phyloP scores from a whole-genome alignment of 1,284 basidiomycete genomes.

The Trichosporon ovoides region DNA sequence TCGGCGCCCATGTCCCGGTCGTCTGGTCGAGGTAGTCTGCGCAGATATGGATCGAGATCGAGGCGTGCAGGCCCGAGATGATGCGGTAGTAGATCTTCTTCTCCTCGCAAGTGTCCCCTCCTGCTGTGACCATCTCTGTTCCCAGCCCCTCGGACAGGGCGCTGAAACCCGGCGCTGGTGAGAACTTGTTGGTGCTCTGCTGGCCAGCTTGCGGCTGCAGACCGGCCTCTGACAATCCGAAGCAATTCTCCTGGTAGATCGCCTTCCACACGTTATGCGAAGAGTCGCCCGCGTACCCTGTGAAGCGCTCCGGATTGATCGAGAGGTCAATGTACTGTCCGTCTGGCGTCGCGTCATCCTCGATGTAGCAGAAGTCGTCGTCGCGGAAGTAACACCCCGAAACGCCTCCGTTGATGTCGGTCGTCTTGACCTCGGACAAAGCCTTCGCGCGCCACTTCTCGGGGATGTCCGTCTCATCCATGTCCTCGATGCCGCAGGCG shows the following conservation, averaged over 20 bases:
- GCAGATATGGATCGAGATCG: constrained; percentile 96
- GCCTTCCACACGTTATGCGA: constrained; percentile 86
- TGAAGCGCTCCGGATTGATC: constrained; percentile 91
- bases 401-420: constrained; percentile 47
- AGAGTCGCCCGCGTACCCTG: constrained; percentile 84
- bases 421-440: constrained; percentile 60
- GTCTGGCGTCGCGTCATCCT: constrained; percentile 71
- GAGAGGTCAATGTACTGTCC: constrained; percentile 91
- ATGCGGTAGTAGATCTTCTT: constrained; percentile 96
- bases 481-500: constrained; percentile 85
- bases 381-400: constrained; percentile 85
- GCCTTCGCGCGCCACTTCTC: constrained; percentile 79
- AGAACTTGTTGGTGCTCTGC: background rate
- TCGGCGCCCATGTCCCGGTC: constrained; percentile 93
- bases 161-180: constrained; percentile 14
- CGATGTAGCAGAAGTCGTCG: constrained; percentile 89
- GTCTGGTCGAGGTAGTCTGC: constrained; percentile 82
- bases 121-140: constrained; percentile 45
- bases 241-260: constrained; percentile 99
- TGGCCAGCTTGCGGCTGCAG: constrained; percentile 23
- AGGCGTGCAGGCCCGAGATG: constrained; percentile 93
- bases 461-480: constrained; percentile 92
- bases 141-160: constrained; percentile 41
- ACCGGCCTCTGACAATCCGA: constrained; percentile 57
- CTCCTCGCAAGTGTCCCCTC: constrained; percentile 65